phyloP scores from a whole-genome alignment of 1,284 basidiomycete genomes.

The Leccinum fallax region DNA sequence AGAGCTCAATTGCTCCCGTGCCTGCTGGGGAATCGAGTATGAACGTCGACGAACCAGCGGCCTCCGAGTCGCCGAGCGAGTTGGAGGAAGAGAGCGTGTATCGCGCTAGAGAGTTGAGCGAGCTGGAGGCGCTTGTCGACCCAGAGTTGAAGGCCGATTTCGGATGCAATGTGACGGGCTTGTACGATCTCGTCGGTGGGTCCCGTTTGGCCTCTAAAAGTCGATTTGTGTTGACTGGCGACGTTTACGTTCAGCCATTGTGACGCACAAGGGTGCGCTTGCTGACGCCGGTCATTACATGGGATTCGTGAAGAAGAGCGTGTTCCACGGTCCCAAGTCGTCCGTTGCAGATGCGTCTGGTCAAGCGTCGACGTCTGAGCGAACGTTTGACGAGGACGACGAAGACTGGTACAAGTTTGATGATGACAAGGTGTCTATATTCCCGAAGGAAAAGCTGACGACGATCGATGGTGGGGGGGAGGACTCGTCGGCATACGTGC shows the following conservation, averaged over 20 bases:
- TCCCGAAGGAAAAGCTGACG: conserved; percentile 80
- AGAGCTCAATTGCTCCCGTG: conserved; percentile 38
- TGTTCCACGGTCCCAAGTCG: conserved; percentile 46
- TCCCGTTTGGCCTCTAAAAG: conserved; percentile 13
- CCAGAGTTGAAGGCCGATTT: conserved; percentile 66
- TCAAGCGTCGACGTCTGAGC: conserved; percentile 14
- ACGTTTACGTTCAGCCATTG: conserved; percentile 61
- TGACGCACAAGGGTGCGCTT: conserved; percentile 95
- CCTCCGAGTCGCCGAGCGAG: conserved; percentile 39
- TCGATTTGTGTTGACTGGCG: conserved; percentile 2
- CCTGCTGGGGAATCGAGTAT: conserved; percentile 30
- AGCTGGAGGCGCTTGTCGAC: conserved; percentile 66
- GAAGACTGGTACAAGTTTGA: conserved; percentile 91
- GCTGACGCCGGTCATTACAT: conserved; percentile 96
- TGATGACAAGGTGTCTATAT: conserved; percentile 88
- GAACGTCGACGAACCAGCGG: conserved; percentile 30
- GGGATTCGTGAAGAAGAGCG: conserved; percentile 81
- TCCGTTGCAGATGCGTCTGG: conserved; percentile 5
- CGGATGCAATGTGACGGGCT: conserved; percentile 72
- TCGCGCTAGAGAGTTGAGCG: conserved; percentile 61
- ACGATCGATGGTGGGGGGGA: conserved; percentile 87
- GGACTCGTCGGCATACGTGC: conserved; percentile 84
- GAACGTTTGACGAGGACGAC: conserved; percentile 51
- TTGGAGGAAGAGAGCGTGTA: conserved; percentile 65
- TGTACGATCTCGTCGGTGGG: conserved; percentile 86